phyloP scores from a whole-genome alignment of 2,329 filamentous ascomycete genomes.

The Penicillium freii region DNA sequence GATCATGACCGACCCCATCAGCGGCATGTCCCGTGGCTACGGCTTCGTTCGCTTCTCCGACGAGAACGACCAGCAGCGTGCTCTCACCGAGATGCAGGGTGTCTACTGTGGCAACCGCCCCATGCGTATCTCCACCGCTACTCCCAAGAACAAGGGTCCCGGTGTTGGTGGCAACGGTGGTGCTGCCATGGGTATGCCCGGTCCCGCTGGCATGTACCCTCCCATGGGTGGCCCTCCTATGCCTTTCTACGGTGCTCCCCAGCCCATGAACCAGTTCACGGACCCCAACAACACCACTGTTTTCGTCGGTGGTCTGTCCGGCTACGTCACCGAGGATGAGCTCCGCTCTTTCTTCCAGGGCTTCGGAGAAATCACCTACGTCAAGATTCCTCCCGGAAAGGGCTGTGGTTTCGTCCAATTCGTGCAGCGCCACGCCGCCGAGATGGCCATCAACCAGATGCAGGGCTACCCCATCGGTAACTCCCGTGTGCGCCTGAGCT shows the following conservation, averaged over 20 bases:
- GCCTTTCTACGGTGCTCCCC: conserved; percentile 63
- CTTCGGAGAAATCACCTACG: conserved; percentile 98
- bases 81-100: conserved; percentile 96
- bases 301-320: conserved; percentile 93
- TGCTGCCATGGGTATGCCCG: conserved; percentile 51
- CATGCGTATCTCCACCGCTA: conserved; percentile 97
- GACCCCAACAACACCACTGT: conserved; percentile 99
- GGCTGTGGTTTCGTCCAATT: conserved; percentile 99
- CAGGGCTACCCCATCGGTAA: conserved; percentile 99
- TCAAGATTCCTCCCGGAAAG: conserved; percentile 99
- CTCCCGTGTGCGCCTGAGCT: conserved; percentile 93
- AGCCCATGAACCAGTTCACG: conserved; percentile 99
- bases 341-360: conserved; percentile 99
- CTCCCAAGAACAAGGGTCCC: conserved; percentile 80
- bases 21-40: conserved; percentile 94
- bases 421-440: conserved; percentile 94
- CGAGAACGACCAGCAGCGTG: conserved; percentile 92
- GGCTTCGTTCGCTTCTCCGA: conserved; percentile 97
- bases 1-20: conserved; percentile 99
- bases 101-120: conserved; percentile 98
- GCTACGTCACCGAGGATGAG: conserved; percentile 98
- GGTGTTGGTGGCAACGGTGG: conserved; percentile 53
- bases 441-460: conserved; percentile 99
- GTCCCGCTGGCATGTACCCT: conserved; percentile 62
- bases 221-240: conserved; percentile 67